Evolutionary conservation across 345 rosid genomes (phyloP).

Genomic region (Capsella bursapastoris): DNA sequence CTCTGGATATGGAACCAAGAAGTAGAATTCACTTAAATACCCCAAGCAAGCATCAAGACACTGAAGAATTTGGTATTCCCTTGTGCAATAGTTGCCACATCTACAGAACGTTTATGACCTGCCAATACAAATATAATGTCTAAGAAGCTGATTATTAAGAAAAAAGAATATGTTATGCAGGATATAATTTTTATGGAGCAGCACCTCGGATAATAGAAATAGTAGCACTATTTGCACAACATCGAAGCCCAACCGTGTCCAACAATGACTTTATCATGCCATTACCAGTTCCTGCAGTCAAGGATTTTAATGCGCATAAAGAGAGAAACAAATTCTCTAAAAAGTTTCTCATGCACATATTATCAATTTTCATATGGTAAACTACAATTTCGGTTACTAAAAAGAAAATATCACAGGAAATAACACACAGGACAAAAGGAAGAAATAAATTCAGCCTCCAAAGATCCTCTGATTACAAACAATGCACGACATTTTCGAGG

Average conservation of each 20-base stretch:
- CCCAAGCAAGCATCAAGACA: slow-evolving; percentile 97
- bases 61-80: slow-evolving; percentile 72
- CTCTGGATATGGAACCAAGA: background rate
- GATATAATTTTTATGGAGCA: background rate
- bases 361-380: background rate
- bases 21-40: slow-evolving; percentile 44
- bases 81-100: slow-evolving; percentile 84
- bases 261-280: slow-evolving; percentile 92
- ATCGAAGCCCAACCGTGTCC: slow-evolving; percentile 76
- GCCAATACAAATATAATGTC: slow-evolving; percentile 35
- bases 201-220: slow-evolving; percentile 86
- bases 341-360: background rate
- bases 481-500: background rate
- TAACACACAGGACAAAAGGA: background rate
- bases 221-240: slow-evolving; percentile 64
- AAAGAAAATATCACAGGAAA: background rate
- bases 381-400: background rate
- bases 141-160: slow-evolving; percentile 11
- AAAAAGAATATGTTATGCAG: background rate
- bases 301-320: background rate
- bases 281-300: slow-evolving; percentile 79
- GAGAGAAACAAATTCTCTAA: background rate
- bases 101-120: slow-evolving; percentile 82
- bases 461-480: background rate
- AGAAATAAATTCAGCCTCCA: background rate